Percentiles rank a stretch among this genome's conserved stretches.
Evolutionary conservation across 345 rosid genomes (phyloP).

Genomic region (Citrus australasica): DNA sequence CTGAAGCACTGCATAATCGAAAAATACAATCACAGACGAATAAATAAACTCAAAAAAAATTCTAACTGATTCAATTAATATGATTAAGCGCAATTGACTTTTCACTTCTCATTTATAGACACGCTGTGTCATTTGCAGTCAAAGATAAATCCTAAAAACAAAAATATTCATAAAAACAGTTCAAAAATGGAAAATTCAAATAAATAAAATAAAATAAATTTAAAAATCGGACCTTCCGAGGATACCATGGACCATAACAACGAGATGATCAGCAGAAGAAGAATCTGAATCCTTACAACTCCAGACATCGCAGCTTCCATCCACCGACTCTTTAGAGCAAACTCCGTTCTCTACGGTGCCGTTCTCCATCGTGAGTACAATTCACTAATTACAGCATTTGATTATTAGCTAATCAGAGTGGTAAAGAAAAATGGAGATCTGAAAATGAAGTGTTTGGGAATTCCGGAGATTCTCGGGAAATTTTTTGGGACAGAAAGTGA

Average conservation of each 20-base stretch:
- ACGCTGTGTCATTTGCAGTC: neutral
- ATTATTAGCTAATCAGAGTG: neutral
- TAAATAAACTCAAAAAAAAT: neutral
- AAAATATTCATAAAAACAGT: neutral
- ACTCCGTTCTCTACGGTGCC: constrained; percentile 35
- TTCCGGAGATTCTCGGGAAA: constrained; percentile 3
- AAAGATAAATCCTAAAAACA: neutral
- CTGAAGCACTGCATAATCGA: constrained; percentile 53
- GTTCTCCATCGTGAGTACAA: constrained; percentile 24
- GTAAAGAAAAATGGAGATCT: neutral
- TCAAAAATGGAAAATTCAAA: neutral
- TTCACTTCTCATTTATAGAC: neutral
- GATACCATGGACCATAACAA: constrained; percentile 94
- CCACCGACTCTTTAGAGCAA: constrained; percentile 57
- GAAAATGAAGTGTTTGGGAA: neutral
- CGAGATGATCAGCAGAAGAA: constrained; percentile 87
- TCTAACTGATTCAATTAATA: neutral
- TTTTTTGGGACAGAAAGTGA: neutral
- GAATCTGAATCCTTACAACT: constrained; percentile 56
- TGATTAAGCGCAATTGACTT: neutral
- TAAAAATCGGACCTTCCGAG: constrained; percentile 65
- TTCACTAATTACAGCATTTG: constrained; percentile 3
- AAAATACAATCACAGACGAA: neutral
- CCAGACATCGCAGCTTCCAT: constrained; percentile 77
- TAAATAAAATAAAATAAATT: neutral